Evolutionary conservation across 345 rosid genomes (phyloP).

Genomic region (Schrenkiella parvula): DNA sequence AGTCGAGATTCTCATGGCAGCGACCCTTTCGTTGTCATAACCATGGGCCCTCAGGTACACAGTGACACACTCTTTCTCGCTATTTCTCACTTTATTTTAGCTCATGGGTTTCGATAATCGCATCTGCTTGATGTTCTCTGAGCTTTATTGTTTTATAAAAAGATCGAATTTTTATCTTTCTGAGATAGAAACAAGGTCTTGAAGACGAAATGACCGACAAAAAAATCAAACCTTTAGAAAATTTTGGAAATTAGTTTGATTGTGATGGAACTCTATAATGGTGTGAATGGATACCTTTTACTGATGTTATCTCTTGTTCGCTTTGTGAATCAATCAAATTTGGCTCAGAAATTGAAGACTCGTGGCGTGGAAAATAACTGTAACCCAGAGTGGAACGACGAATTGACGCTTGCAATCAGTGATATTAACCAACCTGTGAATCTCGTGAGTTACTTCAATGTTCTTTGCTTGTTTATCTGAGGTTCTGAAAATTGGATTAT

Average conservation of each 20-base stretch:
- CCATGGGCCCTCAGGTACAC: conserved; percentile 41
- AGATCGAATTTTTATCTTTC: neutral
- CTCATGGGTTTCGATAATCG: neutral
- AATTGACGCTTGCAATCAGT: conserved; percentile 53
- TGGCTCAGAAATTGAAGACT: conserved; percentile 60
- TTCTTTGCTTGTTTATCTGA: too few relatives aligned
- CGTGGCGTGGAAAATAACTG: conserved; percentile 48
- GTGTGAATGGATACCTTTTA: neutral
- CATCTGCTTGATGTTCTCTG: neutral
- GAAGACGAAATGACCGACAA: neutral
- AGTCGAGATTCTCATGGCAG: conserved; percentile 35
- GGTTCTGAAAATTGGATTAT: too few relatives aligned
- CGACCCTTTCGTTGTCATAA: conserved; percentile 48
- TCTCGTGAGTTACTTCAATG: conserved; percentile 51
- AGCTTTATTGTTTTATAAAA: neutral
- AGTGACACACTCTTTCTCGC: neutral
- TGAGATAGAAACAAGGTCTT: neutral
- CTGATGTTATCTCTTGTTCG: neutral
- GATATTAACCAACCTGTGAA: conserved; percentile 39
- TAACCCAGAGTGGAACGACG: conserved; percentile 81
- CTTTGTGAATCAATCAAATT: neutral
- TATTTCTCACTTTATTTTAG: neutral
- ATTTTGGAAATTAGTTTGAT: neutral
- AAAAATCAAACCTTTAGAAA: neutral
- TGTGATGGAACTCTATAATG: too few relatives aligned